A percentile compares a stretch with the other conserved stretches of the same genome.
Conservation (phyloP, 352 stramenopile species). For the Phytophthora nicotianae region DNA sequence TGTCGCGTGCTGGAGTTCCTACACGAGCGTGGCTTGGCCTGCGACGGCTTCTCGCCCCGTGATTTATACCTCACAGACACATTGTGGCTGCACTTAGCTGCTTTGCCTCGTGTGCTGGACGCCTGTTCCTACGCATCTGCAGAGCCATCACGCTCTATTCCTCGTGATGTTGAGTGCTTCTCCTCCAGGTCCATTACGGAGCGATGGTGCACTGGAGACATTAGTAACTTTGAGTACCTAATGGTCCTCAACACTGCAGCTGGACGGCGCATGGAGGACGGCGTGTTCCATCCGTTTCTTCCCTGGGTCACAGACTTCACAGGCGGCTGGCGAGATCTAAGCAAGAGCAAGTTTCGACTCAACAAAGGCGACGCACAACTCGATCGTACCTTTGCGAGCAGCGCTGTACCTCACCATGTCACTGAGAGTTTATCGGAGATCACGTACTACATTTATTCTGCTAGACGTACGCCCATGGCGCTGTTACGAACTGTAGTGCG, state of each 20-base stretch:
- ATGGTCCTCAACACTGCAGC: constrained; percentile 92
- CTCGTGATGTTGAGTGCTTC: constrained; percentile 20
- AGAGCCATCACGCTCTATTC: constrained; percentile 5
- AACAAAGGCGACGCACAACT: constrained; percentile 95
- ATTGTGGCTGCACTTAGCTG: constrained; percentile 54
- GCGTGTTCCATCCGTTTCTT: constrained; percentile 92
- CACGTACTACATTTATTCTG: constrained; percentile 96
- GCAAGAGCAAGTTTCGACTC: constrained; percentile 94
- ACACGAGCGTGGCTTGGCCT: constrained; percentile 47
- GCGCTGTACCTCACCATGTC: constrained; percentile 92
- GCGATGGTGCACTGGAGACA: constrained; percentile 87
- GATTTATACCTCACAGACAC: constrained; percentile 56
- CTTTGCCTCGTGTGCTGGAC: constrained; percentile 35
- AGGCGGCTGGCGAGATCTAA: constrained; percentile 87
- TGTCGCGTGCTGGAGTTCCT: constrained; percentile 50
- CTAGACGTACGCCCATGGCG: constrained; percentile 87
- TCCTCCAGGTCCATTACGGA: constrained; percentile 66
- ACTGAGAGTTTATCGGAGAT: constrained; percentile 95
- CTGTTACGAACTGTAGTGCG: constrained; percentile 89
- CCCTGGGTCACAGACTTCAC: constrained; percentile 96
- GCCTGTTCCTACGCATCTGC: not conserved
- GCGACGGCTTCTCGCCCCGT: constrained; percentile 45
- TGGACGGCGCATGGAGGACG: constrained; percentile 78
- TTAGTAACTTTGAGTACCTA: constrained; percentile 95
- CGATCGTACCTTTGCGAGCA: constrained; percentile 90